Evolutionary conservation across 2,329 filamentous ascomycete genomes (phyloP).

Genomic region (Hypoxylon sp.): DNA sequence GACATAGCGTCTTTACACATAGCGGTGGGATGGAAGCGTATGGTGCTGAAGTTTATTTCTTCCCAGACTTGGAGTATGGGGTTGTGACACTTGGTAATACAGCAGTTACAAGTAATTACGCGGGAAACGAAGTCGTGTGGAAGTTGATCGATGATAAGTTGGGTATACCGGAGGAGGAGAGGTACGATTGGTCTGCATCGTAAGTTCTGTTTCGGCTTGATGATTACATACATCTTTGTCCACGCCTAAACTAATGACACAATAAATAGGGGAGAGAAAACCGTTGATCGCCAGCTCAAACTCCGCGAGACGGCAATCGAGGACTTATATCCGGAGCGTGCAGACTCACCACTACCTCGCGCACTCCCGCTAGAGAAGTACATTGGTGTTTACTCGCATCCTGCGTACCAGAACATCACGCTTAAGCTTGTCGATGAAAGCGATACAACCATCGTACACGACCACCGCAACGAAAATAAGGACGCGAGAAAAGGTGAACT

Average conservation of each 20-base stretch:
- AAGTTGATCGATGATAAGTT: slow-evolving; percentile 53
- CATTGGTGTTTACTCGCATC: slow-evolving; percentile 55
- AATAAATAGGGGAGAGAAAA: slow-evolving; percentile 26
- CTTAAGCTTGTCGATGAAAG: slow-evolving; percentile 30
- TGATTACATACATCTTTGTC: neutral
- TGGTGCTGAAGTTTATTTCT: slow-evolving; percentile 54
- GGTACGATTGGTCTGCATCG: slow-evolving; percentile 49
- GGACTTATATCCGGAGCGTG: slow-evolving; percentile 50
- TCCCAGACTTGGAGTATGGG: slow-evolving; percentile 55
- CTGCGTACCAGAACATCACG: slow-evolving; percentile 52
- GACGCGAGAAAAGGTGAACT: slow-evolving; percentile 23
- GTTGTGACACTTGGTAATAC: slow-evolving; percentile 57
- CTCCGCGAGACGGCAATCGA: slow-evolving; percentile 47
- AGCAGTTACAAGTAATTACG: slow-evolving; percentile 49
- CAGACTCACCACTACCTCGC: slow-evolving; percentile 47
- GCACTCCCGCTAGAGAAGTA: slow-evolving; percentile 49
- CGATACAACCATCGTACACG: neutral
- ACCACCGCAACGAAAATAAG: too few relatives aligned
- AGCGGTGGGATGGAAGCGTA: slow-evolving; percentile 56
- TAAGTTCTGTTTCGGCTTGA: slow-evolving; percentile 35
- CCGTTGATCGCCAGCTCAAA: slow-evolving; percentile 28
- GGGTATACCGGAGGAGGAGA: slow-evolving; percentile 45
- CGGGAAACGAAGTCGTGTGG: slow-evolving; percentile 48
- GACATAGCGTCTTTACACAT: slow-evolving; percentile 54
- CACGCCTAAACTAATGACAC: too few relatives aligned